Conservation (phyloP, 2,329 filamentous ascomycete genomes). For the Talaromyces sp. region DNA sequence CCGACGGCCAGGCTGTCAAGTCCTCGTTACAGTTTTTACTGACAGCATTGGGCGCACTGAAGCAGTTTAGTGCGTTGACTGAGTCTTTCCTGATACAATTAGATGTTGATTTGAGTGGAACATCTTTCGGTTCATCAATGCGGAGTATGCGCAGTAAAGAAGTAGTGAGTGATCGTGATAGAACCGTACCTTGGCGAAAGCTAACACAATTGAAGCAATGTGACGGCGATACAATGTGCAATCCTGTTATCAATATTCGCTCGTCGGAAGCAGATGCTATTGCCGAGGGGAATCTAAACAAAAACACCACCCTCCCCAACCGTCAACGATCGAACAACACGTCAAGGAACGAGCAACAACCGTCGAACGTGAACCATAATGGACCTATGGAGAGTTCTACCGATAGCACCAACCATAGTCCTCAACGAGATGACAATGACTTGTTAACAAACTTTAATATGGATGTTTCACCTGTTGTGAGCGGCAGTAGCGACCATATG, state of each 20-base stretch:
- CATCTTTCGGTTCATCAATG: conserved; percentile 23
- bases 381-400: neutral
- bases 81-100: conserved; percentile 93
- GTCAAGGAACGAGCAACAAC: neutral
- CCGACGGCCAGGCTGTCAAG: conserved; percentile 69
- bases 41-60: conserved; percentile 83
- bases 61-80: conserved; percentile 80
- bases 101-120: conserved; percentile 77
- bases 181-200: neutral
- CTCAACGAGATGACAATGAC: conserved; percentile 7
- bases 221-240: neutral
- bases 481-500: conserved; percentile 25
- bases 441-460: conserved; percentile 26
- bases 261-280: neutral
- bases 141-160: conserved; percentile 16
- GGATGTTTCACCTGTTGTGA: conserved; percentile 29
- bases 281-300: neutral
- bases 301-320: conserved; percentile 20
- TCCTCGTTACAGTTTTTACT: conserved; percentile 87
- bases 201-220: neutral
- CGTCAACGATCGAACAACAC: conserved; percentile 20
- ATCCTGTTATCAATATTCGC: neutral
- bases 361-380: neutral
- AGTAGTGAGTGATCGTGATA: conserved; percentile 3
- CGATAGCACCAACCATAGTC: conserved; percentile 6